phyloP scores from a whole-genome alignment of 2,329 filamentous ascomycete species.

The Xylaria sp. region DNA sequence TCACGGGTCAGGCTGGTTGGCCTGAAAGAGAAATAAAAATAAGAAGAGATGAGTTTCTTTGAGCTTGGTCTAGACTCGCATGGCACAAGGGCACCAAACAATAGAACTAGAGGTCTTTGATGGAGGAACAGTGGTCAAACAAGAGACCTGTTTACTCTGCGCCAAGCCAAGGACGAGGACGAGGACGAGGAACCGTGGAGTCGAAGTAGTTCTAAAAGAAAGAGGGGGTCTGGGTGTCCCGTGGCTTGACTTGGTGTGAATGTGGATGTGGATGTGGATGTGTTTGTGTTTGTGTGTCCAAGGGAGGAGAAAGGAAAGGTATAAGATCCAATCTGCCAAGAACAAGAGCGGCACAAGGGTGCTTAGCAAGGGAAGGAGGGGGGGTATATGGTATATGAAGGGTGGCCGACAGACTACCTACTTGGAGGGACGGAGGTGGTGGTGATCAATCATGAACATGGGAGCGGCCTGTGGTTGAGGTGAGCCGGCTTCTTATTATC shows the following conservation, averaged over 20 bases:
- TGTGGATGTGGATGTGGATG: not conserved
- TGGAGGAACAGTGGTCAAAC: constrained; percentile 36
- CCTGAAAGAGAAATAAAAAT: constrained; percentile 42
- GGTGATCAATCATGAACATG: constrained; percentile 28
- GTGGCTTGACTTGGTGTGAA: constrained; percentile 2
- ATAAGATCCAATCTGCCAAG: constrained; percentile 27
- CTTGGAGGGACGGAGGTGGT: constrained; percentile 15
- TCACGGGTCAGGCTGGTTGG: constrained; percentile 27
- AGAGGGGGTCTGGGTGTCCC: constrained; percentile 14
- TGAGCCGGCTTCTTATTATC: constrained; percentile 32
- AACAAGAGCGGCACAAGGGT: constrained; percentile 30
- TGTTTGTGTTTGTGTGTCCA: constrained; percentile 4
- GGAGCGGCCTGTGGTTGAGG: constrained; percentile 23
- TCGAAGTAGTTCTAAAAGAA: constrained; percentile 23
- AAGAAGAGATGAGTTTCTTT: constrained; percentile 41
- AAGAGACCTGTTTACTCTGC: constrained; percentile 23
- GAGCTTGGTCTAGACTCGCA: constrained; percentile 32
- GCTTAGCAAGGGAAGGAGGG: not conserved
- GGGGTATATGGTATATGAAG: constrained; percentile 19
- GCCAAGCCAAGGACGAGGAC: constrained; percentile 1
- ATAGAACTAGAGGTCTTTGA: constrained; percentile 33
- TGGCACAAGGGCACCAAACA: constrained; percentile 37
- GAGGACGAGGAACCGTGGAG: not conserved
- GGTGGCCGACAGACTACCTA: constrained; percentile 6
- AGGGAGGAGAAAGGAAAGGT: constrained; percentile 6